A percentile compares a stretch with the other conserved stretches of the same genome.
These are phyloP conservation scores for Venturia nashicola DNA, from an alignment of 2,329 filamentous ascomycete genomes.

Conservation along the genomic window DNA sequence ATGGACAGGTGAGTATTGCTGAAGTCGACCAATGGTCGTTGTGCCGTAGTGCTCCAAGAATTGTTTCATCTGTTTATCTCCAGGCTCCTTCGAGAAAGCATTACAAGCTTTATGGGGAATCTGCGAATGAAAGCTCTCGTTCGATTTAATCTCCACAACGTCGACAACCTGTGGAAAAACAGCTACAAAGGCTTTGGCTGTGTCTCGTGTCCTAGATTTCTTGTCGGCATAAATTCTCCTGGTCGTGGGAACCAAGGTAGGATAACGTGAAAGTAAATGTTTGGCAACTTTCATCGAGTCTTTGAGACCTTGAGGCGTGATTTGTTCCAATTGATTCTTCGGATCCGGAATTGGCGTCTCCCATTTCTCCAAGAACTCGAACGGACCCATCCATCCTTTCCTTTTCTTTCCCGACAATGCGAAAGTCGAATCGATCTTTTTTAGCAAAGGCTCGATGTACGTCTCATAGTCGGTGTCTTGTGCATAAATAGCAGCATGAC, in stretches of 20 bases:
- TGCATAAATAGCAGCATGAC: slow-evolving; percentile 49
- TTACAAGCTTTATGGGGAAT: slow-evolving; percentile 23
- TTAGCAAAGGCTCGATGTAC: slow-evolving; percentile 44
- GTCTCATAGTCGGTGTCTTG: slow-evolving; percentile 47
- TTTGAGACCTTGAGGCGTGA: slow-evolving; percentile 12
- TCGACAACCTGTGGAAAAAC: slow-evolving; percentile 22
- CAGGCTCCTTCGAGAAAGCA: slow-evolving; percentile 22
- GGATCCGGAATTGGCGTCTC: slow-evolving; percentile 11
- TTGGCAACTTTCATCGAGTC: slow-evolving; percentile 12
- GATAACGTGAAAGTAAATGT: slow-evolving; percentile 12
- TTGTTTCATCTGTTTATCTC: slow-evolving; percentile 18
- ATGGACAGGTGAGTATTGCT: slow-evolving; percentile 10
- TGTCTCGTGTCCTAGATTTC: slow-evolving; percentile 24
- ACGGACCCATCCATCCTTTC: slow-evolving; percentile 9
- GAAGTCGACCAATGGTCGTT: slow-evolving; percentile 16
- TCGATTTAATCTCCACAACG: slow-evolving; percentile 20
- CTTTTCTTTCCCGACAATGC: slow-evolving; percentile 7
- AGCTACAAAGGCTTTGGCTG: slow-evolving; percentile 19
- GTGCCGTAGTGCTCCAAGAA: slow-evolving; percentile 20
- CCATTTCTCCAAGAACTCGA: slow-evolving; percentile 12
- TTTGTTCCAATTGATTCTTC: slow-evolving; percentile 10
- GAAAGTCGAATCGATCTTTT: slow-evolving; percentile 14
- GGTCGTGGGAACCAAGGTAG: slow-evolving; percentile 9
- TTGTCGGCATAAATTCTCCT: slow-evolving; percentile 20
- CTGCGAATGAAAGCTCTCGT: slow-evolving; percentile 19